Evolutionary conservation across 805 yeast genomes (phyloP).

Genomic region (Kuraishia cidri): DNA sequence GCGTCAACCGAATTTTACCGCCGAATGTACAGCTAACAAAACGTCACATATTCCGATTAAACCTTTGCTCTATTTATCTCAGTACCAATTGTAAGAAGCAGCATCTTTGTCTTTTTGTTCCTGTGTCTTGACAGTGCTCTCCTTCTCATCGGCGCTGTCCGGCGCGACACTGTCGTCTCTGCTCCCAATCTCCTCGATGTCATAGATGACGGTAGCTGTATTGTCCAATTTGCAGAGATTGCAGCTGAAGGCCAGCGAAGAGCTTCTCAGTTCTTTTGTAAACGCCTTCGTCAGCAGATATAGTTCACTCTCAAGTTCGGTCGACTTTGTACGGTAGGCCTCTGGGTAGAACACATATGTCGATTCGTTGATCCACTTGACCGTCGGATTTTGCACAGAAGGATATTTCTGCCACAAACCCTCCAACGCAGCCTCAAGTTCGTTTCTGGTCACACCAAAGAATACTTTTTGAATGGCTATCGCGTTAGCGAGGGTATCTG

Average conservation of each 20-base stretch:
- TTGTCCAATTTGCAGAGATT: conserved; percentile 32
- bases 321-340: conserved; percentile 18
- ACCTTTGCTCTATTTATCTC: too few relatives aligned
- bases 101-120: neutral
- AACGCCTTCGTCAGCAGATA: conserved; percentile 27
- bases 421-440: conserved; percentile 24
- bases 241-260: conserved; percentile 41
- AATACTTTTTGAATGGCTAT: conserved; percentile 43
- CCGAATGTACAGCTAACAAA: too few relatives aligned
- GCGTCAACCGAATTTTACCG: too few relatives aligned
- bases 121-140: neutral
- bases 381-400: conserved; percentile 14
- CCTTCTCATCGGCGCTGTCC: neutral
- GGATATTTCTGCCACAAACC: conserved; percentile 14
- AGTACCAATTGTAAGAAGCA: neutral
- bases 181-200: too few relatives aligned
- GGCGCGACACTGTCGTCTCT: neutral
- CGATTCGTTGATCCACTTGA: conserved; percentile 33
- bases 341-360: conserved; percentile 31
- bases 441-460: conserved; percentile 40
- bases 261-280: conserved; percentile 21
- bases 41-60: too few relatives aligned
- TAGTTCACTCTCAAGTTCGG: conserved; percentile 32
- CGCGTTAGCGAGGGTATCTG: conserved; percentile 34
- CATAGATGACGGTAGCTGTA: conserved; percentile 21